Evolutionary conservation across 768 basidiomycete species (phyloP).

Genomic region (Agrocybe praecox): DNA sequence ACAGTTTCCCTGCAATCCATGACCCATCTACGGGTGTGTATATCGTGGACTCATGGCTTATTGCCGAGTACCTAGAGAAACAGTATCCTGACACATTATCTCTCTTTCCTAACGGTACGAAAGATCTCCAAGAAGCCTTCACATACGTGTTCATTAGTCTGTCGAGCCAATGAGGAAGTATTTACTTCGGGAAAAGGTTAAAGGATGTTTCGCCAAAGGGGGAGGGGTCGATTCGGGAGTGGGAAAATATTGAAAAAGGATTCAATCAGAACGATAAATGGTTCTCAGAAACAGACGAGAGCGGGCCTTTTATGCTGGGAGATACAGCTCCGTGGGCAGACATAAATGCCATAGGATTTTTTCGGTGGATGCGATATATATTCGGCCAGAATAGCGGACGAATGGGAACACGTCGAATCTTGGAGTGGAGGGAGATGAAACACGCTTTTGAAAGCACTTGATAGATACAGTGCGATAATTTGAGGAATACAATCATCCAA

Average conservation of each 20-base stretch:
- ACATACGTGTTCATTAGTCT: background rate
- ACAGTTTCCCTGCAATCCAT: constrained; percentile 44
- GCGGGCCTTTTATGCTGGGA: constrained; percentile 33
- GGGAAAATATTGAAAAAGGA: constrained; percentile 30
- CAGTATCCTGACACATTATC: constrained; percentile 36
- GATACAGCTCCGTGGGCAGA: constrained; percentile 40
- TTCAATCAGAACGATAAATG: constrained; percentile 24
- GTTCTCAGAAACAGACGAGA: constrained; percentile 24
- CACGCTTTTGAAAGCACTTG: constrained; percentile 7
- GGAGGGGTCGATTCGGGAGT: constrained; percentile 29
- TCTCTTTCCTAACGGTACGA: constrained; percentile 22
- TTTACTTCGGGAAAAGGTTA: constrained; percentile 27
- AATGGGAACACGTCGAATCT: constrained; percentile 14
- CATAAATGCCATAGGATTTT: constrained; percentile 29
- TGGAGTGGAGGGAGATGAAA: constrained; percentile 20
- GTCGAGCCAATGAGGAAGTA: background rate
- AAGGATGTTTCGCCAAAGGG: constrained; percentile 34
- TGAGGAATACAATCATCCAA: too few species aligned
- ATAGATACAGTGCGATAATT: constrained; percentile 4
- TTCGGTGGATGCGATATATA: constrained; percentile 13
- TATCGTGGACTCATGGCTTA: constrained; percentile 41
- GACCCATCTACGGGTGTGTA: constrained; percentile 36
- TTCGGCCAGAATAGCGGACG: constrained; percentile 11
- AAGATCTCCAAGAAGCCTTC: constrained; percentile 16
- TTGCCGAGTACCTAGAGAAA: constrained; percentile 48